Base-by-base conservation (phyloP, 441 rosid species). In the Syzygium syzygioides region DNA sequence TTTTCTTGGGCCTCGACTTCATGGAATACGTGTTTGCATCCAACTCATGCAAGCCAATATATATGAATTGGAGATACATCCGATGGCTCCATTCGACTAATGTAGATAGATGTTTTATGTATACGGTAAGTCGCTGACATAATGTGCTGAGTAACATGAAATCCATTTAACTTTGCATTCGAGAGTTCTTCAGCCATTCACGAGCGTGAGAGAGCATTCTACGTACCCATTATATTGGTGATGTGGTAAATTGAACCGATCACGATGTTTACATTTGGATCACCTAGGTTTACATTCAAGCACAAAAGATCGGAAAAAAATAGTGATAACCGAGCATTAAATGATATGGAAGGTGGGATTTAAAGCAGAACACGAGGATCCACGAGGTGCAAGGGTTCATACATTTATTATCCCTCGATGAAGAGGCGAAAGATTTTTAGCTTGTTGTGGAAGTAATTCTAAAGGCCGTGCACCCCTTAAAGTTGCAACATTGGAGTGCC, bases 141-240 rank as follows among this genome's bases (percentile, higher is more conserved):
- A 15, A 30, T 0, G 3, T 64, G 1, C 30, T 3, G 2, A 10
- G 23, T 19, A 20, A 71, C 2, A 7, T 34, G 14, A 3, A 34
- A 20, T 37, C 15, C 28, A 19, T 20, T 71, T 37, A 5, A 34
- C 45, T 15, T 71, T 20, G 50, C 50, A 37, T 71, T 37, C 5
- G 50, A 34, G 50, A 37, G 28, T 37, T 20, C 15, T 5, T 37
- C 50, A 3, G 12, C 9, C 48, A 37, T 11, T 14, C 20, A 37
- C 0, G 9, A 20, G 28, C 1, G 0, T 19, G 50, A 20, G 28
- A 71, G 20, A 71, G 7, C 80, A 71, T 34, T 23, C 37, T 37
- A 37, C 19, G 15, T 68, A 34, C 28, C 28, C 28, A 34, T 34
- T 9, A 19, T 23, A 68, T 68, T 4, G 14, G 14, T 25, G 4